Evolutionary conservation across 805 yeast genomes (phyloP), one percentile per base, ranked within the genome.

Genomic region (Candida sanyiensis): DNA sequence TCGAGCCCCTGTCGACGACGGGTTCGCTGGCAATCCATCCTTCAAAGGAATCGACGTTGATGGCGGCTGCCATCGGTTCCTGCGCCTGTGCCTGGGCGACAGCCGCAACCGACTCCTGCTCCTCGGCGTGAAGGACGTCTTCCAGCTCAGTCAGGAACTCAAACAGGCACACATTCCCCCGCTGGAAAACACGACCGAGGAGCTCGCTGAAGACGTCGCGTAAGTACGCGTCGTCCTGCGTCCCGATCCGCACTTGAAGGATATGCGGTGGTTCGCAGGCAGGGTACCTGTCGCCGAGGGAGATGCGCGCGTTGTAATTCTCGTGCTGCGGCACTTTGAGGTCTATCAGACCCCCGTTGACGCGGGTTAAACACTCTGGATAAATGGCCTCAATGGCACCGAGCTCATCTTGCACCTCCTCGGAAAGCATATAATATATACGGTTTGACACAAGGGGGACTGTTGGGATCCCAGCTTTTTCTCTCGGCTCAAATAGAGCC

Each of bases 361-460:
- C 51, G 10, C 48, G 49, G 4, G 61, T 59, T 25, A 77, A 56
- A 28, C 76, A 67, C 12, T 70, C 83, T 1, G 95, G 96, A 54
- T 77, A 90, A 10, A 93, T 90, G 4, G 96, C 93, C 40, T 85
- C 83, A 9, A 90, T 77, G 10, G 96, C 90, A 28, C 74, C 78
- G 15, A 86, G 60, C 54, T 90, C 98, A 39, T 86, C 93, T 16
- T 54, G 54, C 6, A 83, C 61, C 24, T 79, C 83, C 43, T 73
- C 73, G 1, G 64, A 56, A n/a, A 49, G 28, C 54, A 50, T 48
- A n/a, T n/a, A n/a, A n/a, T n/a, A n/a, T n/a, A n/a, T n/a, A n/a
- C n/a, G n/a, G n/a, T n/a, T n/a, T n/a, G n/a, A n/a, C n/a, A n/a
- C n/a, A n/a, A n/a, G n/a, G n/a, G n/a, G n/a, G n/a, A n/a, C n/a